Base-by-base conservation (phyloP, 2,329 filamentous ascomycete genomes). In the Epichloe typhina region DNA sequence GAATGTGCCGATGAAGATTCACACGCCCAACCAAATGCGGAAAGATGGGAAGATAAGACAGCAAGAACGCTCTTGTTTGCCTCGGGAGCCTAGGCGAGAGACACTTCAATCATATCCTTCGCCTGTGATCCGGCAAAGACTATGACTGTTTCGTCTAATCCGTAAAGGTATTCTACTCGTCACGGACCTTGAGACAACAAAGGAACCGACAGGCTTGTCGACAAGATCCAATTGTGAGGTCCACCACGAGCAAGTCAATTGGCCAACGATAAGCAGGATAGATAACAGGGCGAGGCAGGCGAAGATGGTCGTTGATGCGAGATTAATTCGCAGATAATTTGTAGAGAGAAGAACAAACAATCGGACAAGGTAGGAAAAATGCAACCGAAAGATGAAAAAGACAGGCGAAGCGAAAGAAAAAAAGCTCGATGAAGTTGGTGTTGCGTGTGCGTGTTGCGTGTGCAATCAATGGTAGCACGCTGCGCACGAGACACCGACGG, bases 41-140 rank as follows among this genome's bases (percentile, higher is more conserved):
- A 43, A 49, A 19, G 17, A 49, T 36, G 17, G 47, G 13, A 49
- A 26, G 49, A 50, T 47, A 47, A 43, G 50, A 44, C 50, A 38
- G 21, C 19, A 42, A 17, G 21, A 35, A 46, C 44, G 38, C 31
- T 37, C 31, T 47, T n/a, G 31, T 47, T 46, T 44, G 45, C 19
- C 26, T 26, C 44, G 11, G 33, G 3, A 47, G 36, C 33, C 42
- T 50, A 11, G 41, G 42, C 23, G 36, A 46, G 36, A 46, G 49
- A 41, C 42, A 33, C 19, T 26, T 4, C 19, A 40, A 23, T 23
- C 42, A 41, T 7, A 1, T 26, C 19, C 23, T 21, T 46, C 5
- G 5, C 12, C 38, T 42, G 23, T 21, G 9, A n/a, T 12, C 15
- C 31, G 17, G 43, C 33, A 21, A 23, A 19, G 15, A 46, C 15